Base-by-base conservation (phyloP, 257 asterid species). In the Primulina huaijiensis region DNA sequence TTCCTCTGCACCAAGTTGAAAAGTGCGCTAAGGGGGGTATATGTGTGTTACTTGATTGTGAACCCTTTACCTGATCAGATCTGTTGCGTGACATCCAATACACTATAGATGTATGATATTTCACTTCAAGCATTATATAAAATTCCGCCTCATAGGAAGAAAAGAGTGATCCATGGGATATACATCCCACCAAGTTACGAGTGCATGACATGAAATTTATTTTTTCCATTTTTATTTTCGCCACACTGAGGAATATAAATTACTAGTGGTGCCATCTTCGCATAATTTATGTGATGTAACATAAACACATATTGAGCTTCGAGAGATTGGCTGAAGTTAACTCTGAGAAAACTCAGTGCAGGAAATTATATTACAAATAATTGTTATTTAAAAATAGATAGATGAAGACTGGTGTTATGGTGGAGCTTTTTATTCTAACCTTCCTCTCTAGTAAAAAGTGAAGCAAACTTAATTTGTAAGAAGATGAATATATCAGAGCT, bases 251-350 rank as follows among this genome's bases (percentile, higher is more conserved):
- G 23, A 38, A 52, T 38, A 3, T 35, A 11, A 20, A 34, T 70
- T 58, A 77, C 34, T 60, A 55, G 16, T 62, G 29, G 60, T 56
- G 68, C 31, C 17, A 53, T 72, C 58, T 40, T 57, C 33, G 6
- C 69, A 64, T 25, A 27, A 40, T 38, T 65, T 20, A 4, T 21
- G 43, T 29, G 31, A 21, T 31, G 53, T 65, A 31, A 2, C 53
- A 11, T 35, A 9, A 46, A 34, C 40, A 21, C 52, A 56, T 68
- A 50, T 50, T 31, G 61, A 11, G 53, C 21, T 33, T 59, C 23
- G 62, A 17, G 53, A 30, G 70, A 40, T n/a, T 75, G 58, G 63
- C 62, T 73, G 66, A 55, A 38, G 62, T 66, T 17, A 57, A 67
- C 52, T 65, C 11, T 33, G 25, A 21, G 65, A 25, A 57, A 34